Conservation (phyloP, 2,329 filamentous ascomycete genomes). For the Exophiala phaeomuriformis region DNA sequence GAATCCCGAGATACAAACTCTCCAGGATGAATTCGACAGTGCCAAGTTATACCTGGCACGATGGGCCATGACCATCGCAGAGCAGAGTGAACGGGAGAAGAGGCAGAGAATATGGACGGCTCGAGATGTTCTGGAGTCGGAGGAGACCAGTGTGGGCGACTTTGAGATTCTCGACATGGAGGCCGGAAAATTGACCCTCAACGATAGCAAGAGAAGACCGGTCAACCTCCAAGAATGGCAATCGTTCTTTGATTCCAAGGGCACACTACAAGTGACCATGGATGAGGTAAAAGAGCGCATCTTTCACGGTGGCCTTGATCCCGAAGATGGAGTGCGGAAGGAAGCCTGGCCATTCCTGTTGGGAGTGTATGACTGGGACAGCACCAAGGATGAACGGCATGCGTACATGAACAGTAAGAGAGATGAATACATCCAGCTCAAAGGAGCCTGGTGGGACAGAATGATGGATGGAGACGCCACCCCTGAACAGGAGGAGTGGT, state of each 20-base stretch:
- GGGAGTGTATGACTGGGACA: slow-evolving; percentile 89
- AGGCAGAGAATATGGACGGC: slow-evolving; percentile 88
- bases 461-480: slow-evolving; percentile 75
- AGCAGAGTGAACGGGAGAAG: slow-evolving; percentile 85
- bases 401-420: slow-evolving; percentile 75
- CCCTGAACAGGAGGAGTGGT: slow-evolving; percentile 82
- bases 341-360: slow-evolving; percentile 94
- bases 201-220: slow-evolving; percentile 63
- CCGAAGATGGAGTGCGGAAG: slow-evolving; percentile 86
- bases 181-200: slow-evolving; percentile 62
- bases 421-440: slow-evolving; percentile 89
- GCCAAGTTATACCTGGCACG: slow-evolving; percentile 87
- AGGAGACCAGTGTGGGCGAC: slow-evolving; percentile 89
- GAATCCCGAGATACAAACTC: slow-evolving; percentile 87
- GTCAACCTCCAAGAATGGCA: slow-evolving; percentile 84
- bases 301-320: slow-evolving; percentile 85
- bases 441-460: slow-evolving; percentile 93
- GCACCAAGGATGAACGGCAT: slow-evolving; percentile 74
- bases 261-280: slow-evolving; percentile 67
- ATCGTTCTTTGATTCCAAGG: slow-evolving; percentile 72
- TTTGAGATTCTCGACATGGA: slow-evolving; percentile 88
- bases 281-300: slow-evolving; percentile 97
- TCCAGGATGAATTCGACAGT: slow-evolving; percentile 96
- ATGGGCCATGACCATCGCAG: slow-evolving; percentile 98
- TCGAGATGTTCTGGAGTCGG: slow-evolving; percentile 82